Percentiles rank a stretch among this genome's conserved stretches.
These are phyloP conservation scores for Tephrocybe sp. DNA, from an alignment of 768 basidiomycete species.

Conservation along the genomic window DNA sequence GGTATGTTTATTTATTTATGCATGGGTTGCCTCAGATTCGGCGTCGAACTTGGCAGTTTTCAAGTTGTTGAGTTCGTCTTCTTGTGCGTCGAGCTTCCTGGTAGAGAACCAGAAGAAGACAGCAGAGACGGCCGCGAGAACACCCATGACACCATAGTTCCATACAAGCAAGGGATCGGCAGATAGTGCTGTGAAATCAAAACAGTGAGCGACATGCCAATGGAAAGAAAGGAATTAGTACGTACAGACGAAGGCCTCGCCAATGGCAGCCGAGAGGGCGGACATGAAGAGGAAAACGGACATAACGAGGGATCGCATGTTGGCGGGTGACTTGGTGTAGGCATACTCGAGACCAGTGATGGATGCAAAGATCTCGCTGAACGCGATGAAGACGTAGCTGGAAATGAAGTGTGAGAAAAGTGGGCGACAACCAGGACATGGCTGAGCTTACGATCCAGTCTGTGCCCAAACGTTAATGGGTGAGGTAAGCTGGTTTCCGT, in stretches of 20 bases:
- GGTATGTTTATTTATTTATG: not conserved
- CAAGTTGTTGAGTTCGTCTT: conserved; percentile 62
- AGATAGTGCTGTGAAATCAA: conserved; percentile 47
- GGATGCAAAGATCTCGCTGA: conserved; percentile 75
- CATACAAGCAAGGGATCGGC: conserved; percentile 70
- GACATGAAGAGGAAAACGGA: conserved; percentile 56
- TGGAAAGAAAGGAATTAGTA: conserved; percentile 11
- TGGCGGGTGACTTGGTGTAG: conserved; percentile 84
- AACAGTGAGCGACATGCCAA: not conserved
- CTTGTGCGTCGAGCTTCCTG: conserved; percentile 55
- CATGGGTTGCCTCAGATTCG: not conserved
- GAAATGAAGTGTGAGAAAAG: not conserved
- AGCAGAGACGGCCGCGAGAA: conserved; percentile 52
- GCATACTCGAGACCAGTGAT: conserved; percentile 86
- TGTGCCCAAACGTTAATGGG: conserved; percentile 77
- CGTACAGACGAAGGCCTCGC: conserved; percentile 70
- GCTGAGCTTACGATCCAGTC: conserved; percentile 51
- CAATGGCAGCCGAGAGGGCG: conserved; percentile 60
- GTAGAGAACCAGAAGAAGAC: conserved; percentile 52
- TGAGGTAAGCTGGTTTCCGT: conserved; percentile 41
- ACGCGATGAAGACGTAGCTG: conserved; percentile 63
- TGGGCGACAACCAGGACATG: not conserved
- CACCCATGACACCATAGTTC: conserved; percentile 65
- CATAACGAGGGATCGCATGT: conserved; percentile 88
- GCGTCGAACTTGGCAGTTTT: not conserved